A percentile compares a stretch with the other conserved stretches of the same genome.
These are phyloP conservation scores for Neltuma alba DNA, from an alignment of 306 rosid species.

Conservation along the genomic window DNA sequence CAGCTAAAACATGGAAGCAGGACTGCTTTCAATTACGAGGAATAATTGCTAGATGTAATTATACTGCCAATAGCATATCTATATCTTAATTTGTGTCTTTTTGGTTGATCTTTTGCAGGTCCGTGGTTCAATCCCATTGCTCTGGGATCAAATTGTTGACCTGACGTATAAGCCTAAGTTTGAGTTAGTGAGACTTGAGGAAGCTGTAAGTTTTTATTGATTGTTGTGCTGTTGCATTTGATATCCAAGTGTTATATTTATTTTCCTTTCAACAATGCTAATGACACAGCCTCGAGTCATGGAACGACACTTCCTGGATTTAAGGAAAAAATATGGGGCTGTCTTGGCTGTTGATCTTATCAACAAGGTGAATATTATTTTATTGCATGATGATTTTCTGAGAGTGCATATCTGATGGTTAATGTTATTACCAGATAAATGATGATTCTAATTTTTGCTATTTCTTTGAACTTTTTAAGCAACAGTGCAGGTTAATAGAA, in stretches of 20 bases:
- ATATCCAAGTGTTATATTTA: conserved; percentile 5
- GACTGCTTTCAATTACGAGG: background rate
- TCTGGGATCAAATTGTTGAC: conserved; percentile 81
- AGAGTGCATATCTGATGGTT: conserved; percentile 13
- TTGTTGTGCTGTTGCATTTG: conserved; percentile 27
- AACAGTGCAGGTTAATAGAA: background rate
- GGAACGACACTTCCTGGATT: conserved; percentile 84
- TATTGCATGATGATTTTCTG: background rate
- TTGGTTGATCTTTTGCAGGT: conserved; percentile 49
- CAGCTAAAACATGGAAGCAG: background rate
- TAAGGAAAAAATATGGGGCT: conserved; percentile 83
- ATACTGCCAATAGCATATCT: background rate
- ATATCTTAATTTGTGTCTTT: conserved; percentile 7
- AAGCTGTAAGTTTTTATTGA: conserved; percentile 63
- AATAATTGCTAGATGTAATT: background rate
- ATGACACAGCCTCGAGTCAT: conserved; percentile 66
- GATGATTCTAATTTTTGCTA: background rate
- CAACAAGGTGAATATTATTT: conserved; percentile 56
- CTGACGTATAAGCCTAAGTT: conserved; percentile 87
- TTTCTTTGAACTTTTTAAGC: conserved; percentile 15
- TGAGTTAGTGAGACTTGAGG: conserved; percentile 66
- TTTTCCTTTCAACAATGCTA: conserved; percentile 39
- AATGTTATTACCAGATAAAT: conserved; percentile 7
- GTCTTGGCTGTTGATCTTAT: conserved; percentile 83
- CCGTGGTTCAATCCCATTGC: conserved; percentile 83